Base-by-base conservation (phyloP, 805 yeast species). In the Brettanomyces bruxellensis region DNA sequence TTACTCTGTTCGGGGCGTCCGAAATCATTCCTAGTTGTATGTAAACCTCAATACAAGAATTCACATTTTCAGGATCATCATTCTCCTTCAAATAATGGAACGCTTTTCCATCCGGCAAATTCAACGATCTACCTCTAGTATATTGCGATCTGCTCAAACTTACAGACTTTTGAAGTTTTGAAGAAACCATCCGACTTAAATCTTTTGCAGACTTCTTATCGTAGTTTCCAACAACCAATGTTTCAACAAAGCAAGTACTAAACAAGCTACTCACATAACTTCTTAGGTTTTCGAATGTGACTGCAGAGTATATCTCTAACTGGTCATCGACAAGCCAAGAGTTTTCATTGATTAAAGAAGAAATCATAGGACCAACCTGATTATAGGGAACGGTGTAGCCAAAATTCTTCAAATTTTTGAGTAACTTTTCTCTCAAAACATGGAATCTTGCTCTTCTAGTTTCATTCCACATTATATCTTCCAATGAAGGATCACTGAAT, bases 11-110 rank as follows among this genome's bases (percentile, higher is more conserved):
- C 5, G 63, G 54, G 40, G 61, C 65, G 64, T 84, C 70, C 49
- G 70, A 55, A 47, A 68, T 46, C 50, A 70, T 55, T 12, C 85
- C 88, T 35, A 87, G 62, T 62, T 88, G 95, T 41, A 82, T 68
- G 50, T 77, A 79, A 56, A 86, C 79, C 54, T 86, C 95, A 54
- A 89, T 78, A 62, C 95, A 86, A 0, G 95, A 84, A 59, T 91
- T 91, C 48, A 83, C 73, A 60, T 91, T 87, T 46, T 79, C 68
- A 3, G 73, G 68, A 61, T 90, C 96, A 40, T 72, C 76, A 43
- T 84, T 65, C 1, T 55, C 48, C 25, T 69, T 63, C 45, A 79
- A 79, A 52, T 63, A 81, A 51, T 79, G 71, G 48, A 62, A 69
- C 1, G 62, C 59, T 25, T 67, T 60, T 5, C 65, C 66, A 5